Evolutionary conservation across 2,329 filamentous ascomycete species (phyloP).

Genomic region (Xylariales sp.): DNA sequence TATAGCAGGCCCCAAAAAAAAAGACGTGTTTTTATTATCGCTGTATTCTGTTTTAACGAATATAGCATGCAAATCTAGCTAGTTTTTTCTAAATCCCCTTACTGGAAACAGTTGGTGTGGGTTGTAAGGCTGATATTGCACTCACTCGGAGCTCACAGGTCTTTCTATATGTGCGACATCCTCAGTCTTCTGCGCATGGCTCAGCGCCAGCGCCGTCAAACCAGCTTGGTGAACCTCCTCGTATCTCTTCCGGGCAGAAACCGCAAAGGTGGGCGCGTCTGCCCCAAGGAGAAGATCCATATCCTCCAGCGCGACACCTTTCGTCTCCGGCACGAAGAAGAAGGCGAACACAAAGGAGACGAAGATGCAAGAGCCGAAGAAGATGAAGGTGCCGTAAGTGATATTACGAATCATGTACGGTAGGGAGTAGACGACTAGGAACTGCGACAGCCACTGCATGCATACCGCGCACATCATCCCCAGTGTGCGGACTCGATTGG

Average conservation of each 20-base stretch:
- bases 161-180: too few relatives aligned
- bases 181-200: too few relatives aligned
- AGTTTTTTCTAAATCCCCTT: too few relatives aligned
- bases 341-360: slow-evolving; percentile 34
- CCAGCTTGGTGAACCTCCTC: too few relatives aligned
- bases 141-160: too few relatives aligned
- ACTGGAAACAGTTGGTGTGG: too few relatives aligned
- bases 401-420: slow-evolving; percentile 23
- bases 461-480: slow-evolving; percentile 16
- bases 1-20: too few relatives aligned
- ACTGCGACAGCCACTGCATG: slow-evolving; percentile 22
- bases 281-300: slow-evolving; percentile 33
- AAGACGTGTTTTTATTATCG: too few relatives aligned
- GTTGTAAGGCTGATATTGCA: too few relatives aligned
- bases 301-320: slow-evolving; percentile 36
- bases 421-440: slow-evolving; percentile 17
- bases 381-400: slow-evolving; percentile 39
- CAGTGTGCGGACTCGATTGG: slow-evolving; percentile 17
- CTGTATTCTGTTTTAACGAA: too few relatives aligned
- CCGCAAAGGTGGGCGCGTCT: neutral
- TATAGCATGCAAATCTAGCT: too few relatives aligned
- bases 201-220: too few relatives aligned
- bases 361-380: slow-evolving; percentile 32
- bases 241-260: neutral
- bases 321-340: slow-evolving; percentile 37